A percentile compares a stretch with the other conserved stretches of the same genome.
Evolutionary conservation across 1,139 yeast genomes (phyloP).

Genomic region (Kodamaea sp.): DNA sequence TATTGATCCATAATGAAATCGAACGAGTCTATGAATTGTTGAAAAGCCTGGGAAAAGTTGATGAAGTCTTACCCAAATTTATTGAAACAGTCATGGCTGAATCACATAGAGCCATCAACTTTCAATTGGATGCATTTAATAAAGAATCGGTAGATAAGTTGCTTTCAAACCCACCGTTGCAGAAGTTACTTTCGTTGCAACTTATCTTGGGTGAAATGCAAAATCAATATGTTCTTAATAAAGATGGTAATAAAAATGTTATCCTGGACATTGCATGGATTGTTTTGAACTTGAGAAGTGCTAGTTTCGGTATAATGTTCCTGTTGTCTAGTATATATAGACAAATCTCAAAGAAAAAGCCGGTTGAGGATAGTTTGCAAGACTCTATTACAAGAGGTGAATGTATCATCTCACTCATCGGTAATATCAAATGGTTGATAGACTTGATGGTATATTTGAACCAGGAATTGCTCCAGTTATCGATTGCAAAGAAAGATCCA

Average conservation of each 20-base stretch:
- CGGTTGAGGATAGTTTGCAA: slow-evolving; percentile 46
- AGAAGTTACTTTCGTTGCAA: slow-evolving; percentile 61
- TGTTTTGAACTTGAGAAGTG: slow-evolving; percentile 62
- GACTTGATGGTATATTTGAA: slow-evolving; percentile 64
- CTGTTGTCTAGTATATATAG: slow-evolving; percentile 61
- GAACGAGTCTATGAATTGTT: slow-evolving; percentile 17
- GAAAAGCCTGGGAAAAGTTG: slow-evolving; percentile 15
- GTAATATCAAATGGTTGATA: slow-evolving; percentile 74
- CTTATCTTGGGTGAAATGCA: slow-evolving; percentile 58
- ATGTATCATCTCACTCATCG: slow-evolving; percentile 58
- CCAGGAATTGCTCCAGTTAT: slow-evolving; percentile 58
- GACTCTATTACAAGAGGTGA: slow-evolving; percentile 59
- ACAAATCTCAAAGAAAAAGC: slow-evolving; percentile 50
- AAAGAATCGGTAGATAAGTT: slow-evolving; percentile 69
- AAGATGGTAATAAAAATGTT: slow-evolving; percentile 31
- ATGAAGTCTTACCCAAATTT: slow-evolving; percentile 27
- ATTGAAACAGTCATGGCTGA: slow-evolving; percentile 52
- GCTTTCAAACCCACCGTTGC: slow-evolving; percentile 70
- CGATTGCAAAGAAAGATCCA: slow-evolving; percentile 20
- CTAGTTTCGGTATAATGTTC: slow-evolving; percentile 73
- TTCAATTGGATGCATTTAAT: slow-evolving; percentile 59
- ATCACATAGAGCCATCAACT: slow-evolving; percentile 64
- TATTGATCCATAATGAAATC: slow-evolving; percentile 49
- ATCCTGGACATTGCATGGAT: slow-evolving; percentile 64
- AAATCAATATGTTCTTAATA: slow-evolving; percentile 12